phyloP scores from a whole-genome alignment of 257 asterid species.

The Nicotiana paniculata region DNA sequence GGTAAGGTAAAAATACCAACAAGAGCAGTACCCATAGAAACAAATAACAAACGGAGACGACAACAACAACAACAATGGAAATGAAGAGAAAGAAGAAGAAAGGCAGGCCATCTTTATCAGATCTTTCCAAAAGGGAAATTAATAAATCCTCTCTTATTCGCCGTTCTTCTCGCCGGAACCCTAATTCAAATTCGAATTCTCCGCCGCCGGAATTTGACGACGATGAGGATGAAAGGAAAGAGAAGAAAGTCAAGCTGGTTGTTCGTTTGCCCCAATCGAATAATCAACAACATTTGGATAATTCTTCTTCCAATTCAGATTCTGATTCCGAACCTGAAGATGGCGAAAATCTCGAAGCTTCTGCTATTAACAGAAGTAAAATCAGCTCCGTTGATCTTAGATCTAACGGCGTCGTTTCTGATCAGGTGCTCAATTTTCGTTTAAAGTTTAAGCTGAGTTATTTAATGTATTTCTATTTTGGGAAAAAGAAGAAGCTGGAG shows the following conservation, averaged over 20 bases:
- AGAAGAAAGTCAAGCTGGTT: slow-evolving; percentile 87
- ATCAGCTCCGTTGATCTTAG: slow-evolving; percentile 54
- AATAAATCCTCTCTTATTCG: slow-evolving; percentile 29
- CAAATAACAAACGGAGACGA: no score
- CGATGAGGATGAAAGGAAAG: slow-evolving; percentile 75
- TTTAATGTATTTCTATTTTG: slow-evolving; percentile 30
- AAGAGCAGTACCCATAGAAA: slow-evolving; percentile 9
- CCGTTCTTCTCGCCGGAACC: slow-evolving; percentile 61
- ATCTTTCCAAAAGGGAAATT: slow-evolving; percentile 22
- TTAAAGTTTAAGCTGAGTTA: not conserved
- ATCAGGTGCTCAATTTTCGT: slow-evolving; percentile 36
- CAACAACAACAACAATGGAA: slow-evolving; percentile 14
- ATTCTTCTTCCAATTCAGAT: slow-evolving; percentile 26
- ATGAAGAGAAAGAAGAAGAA: slow-evolving; percentile 80
- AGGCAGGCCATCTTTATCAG: slow-evolving; percentile 59
- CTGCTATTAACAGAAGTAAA: slow-evolving; percentile 33
- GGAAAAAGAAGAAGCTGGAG: slow-evolving; percentile 21
- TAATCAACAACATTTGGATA: slow-evolving; percentile 16
- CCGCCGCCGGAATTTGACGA: slow-evolving; percentile 39
- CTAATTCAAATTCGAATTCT: slow-evolving; percentile 20
- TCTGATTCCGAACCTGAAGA: slow-evolving; percentile 47
- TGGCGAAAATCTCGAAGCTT: slow-evolving; percentile 33
- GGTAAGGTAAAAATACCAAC: slow-evolving; percentile 47
- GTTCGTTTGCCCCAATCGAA: slow-evolving; percentile 66
- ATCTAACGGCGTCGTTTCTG: slow-evolving; percentile 52